Conservation (phyloP, 169 alveolate genomes). For the Cyclospora cayetanensis region DNA sequence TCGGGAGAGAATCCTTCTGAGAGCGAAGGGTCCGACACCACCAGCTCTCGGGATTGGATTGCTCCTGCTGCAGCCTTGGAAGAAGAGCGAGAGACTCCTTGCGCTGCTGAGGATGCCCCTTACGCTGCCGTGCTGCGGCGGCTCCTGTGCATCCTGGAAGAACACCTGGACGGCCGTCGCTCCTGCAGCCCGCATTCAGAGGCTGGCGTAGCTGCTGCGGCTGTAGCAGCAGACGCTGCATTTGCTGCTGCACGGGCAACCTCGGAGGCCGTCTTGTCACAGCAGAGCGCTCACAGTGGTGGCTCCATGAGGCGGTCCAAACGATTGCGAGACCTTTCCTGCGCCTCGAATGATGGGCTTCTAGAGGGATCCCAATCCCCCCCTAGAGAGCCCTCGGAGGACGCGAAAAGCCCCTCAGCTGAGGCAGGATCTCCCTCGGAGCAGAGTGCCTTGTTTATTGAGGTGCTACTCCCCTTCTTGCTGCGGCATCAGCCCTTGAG, state of each 20-base stretch:
- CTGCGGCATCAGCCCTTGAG: constrained; percentile 9
- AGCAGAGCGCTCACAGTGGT: not conserved
- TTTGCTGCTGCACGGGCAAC: not conserved
- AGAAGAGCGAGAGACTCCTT: not conserved
- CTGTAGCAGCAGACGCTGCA: constrained; percentile 33
- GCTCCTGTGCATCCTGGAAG: not conserved
- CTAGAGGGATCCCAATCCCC: no score
- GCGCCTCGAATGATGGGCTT: no score
- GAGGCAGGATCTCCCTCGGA: not conserved
- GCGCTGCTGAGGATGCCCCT: not conserved
- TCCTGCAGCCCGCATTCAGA: not conserved
- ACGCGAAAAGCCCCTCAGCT: no score
- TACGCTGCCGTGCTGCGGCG: not conserved
- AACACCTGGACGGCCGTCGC: not conserved
- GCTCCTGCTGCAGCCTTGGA: not conserved
- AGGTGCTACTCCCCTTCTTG: not conserved
- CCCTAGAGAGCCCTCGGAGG: no score
- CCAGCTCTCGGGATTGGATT: not conserved
- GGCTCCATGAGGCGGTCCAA: no score
- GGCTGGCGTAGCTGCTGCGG: constrained; percentile 14
- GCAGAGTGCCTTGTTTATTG: not conserved
- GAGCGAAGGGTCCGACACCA: not conserved
- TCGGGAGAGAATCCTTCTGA: not conserved
- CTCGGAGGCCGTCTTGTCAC: not conserved
- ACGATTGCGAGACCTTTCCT: no score